Evolutionary conservation across 2,329 filamentous ascomycete species (phyloP).

Genomic region (Colletotrichum endophyticum): DNA sequence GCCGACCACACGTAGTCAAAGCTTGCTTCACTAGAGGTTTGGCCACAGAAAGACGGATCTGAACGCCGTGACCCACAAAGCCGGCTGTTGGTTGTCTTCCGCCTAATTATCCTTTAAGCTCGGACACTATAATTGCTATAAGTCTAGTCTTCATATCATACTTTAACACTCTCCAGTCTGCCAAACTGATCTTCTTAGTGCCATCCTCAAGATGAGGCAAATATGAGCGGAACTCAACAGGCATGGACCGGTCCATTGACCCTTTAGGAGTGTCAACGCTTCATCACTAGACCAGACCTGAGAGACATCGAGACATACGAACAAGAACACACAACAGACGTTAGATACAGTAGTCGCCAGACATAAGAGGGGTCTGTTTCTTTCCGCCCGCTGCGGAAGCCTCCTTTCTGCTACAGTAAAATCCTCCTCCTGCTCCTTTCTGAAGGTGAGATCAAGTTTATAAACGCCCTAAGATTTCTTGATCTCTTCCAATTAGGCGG

Average conservation of each 20-base stretch:
- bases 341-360: not conserved
- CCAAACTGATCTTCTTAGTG: not conserved
- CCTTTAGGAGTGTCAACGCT: not conserved
- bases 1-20: too few relatives aligned
- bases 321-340: not conserved
- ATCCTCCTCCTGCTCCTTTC: not conserved
- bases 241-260: not conserved
- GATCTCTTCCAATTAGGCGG: not conserved
- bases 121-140: not conserved
- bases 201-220: not conserved
- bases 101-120: not conserved
- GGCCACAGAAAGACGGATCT: too few relatives aligned
- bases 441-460: not conserved
- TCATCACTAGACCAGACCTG: not conserved
- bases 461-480: not conserved
- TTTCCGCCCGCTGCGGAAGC: not conserved
- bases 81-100: not conserved
- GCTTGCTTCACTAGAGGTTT: too few relatives aligned
- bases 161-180: not conserved
- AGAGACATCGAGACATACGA: not conserved
- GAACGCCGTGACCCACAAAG: not conserved
- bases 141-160: not conserved
- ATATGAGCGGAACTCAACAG: not conserved
- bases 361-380: not conserved
- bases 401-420: not conserved